Percentiles rank a stretch among this genome's conserved stretches.
Conservation (phyloP, 768 basidiomycete species). For the Lactarius quietus region DNA sequence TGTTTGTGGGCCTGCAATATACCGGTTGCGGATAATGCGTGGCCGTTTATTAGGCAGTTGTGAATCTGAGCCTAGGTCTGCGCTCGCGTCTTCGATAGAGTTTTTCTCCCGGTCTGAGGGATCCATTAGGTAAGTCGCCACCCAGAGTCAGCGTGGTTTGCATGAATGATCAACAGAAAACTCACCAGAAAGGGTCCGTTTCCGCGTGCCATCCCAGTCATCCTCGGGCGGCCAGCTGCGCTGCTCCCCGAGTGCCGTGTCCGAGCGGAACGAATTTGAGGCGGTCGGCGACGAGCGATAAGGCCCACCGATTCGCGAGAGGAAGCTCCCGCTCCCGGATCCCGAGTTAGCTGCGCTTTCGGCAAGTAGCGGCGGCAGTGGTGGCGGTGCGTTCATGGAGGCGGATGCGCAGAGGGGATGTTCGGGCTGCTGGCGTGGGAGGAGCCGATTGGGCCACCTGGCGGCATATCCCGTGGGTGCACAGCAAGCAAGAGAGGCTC, state of each 20-base stretch:
- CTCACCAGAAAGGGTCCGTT: constrained; percentile 68
- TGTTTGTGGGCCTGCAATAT: constrained; percentile 30
- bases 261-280: constrained; percentile 21
- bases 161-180: not conserved
- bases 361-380: constrained; percentile 1
- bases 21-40: constrained; percentile 54
- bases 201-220: constrained; percentile 59
- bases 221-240: constrained; percentile 43
- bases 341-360: not conserved
- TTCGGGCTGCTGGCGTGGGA: not conserved
- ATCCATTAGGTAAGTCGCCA: constrained; percentile 6
- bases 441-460: not conserved
- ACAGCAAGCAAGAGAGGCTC: not conserved
- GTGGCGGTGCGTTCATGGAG: not conserved
- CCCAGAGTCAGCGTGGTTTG: not conserved
- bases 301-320: constrained; percentile 61
- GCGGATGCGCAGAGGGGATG: too few relatives aligned
- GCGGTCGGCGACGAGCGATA: constrained; percentile 39
- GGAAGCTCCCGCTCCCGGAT: constrained; percentile 38
- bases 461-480: constrained; percentile 15
- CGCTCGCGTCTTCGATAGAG: constrained; percentile 34
- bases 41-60: constrained; percentile 62
- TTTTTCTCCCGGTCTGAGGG: constrained; percentile 59
- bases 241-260: constrained; percentile 9
- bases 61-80: constrained; percentile 37